Base-by-base conservation (phyloP, 352 stramenopile species). In the Stephanocyclus meneghinianus region DNA sequence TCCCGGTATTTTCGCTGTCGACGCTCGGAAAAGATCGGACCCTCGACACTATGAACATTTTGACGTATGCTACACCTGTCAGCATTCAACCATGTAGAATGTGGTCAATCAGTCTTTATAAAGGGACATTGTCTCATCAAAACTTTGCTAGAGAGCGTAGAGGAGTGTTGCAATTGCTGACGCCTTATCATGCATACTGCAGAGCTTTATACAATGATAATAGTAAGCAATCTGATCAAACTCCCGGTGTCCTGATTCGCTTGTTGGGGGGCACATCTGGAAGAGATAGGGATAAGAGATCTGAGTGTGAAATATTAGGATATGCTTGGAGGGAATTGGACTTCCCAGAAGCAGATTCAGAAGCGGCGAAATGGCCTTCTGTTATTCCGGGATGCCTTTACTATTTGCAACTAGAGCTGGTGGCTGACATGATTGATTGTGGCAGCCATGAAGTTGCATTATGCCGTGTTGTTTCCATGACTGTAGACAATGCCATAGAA, bases 41-140 rank as follows among this genome's bases (percentile, higher is more conserved):
- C n/a, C 66, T 81, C 40, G 67, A 70, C 40, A 72, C 65, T 30
- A 92, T 93, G 87, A 93, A 94, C 64, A 86, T 94, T 61, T 71
- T 93, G 11, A 93, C 90, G 0, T 94, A 92, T 67, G 88, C 87
- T 2, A 88, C 83, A 29, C 90, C 90, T 11, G 81, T 92, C 15
- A 81, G 80, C 29, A 89, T 90, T 30, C 42, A 71, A 51, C 90
- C 90, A 0, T 45, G 87, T 71, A 75, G 86, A 50, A 65, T 91
- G 45, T 94, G 87, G 87, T 76, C 79, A 13, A 68, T 94, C 15
- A 81, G 80, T 60, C 61, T 94, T 13, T 94, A 84, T 76, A 87
- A 86, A 51, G 78, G 71, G 42, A 93, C 88, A 29, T 29, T 86
- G 16, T 84, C 78, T 16, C 63, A 91, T 66, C 78, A 89, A 59